Base-by-base conservation (phyloP, 306 rosid genomes). In the Senna tora region DNA sequence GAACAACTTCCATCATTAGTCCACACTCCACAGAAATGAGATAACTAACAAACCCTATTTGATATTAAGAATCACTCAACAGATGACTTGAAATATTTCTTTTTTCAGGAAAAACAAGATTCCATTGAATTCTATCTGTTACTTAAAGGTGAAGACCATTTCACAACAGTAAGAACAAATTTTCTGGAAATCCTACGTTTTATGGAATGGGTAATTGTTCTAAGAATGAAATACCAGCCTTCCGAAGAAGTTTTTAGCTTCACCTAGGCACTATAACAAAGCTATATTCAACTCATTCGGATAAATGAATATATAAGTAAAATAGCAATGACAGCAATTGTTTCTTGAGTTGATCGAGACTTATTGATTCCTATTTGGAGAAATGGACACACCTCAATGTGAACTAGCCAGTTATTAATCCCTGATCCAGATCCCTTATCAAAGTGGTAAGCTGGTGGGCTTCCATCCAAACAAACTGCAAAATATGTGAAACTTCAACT, bases 381-480 rank as follows among this genome's bases (percentile, higher is more conserved):
- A 77, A 75, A 79, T 46, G 67, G 65, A 78, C 88, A 77, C 67
- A 93, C 98, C 98, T 94, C 98, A 43, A 94, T 42, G 51, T 80
- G 85, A 79, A 94, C 80, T 75, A 91, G 79, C 98, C 97, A 94
- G 80, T 67, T 91, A 77, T 94, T 80, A 59, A 84, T 59, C 60
- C 98, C 98, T n/a, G 89, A 38, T 65, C 97, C 97, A 77, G 56
- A 73, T 57, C 98, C 98, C 59, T 65, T 80, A 36, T 85, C 86
- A 65, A 80, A 79, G 80, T 94, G 98, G 76, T 94, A 94, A 81
- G 98, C 98, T 52, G 98, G 91, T 15, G 97, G 90, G 68, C 92
- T 91, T 46, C 98, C 98, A 72, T 94, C 98, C 88, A 94, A 85
- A 81, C 98, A 94, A 79, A 94, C 97, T 94, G 91, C 77, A 69